Evolutionary conservation across 2,329 filamentous ascomycete species (phyloP).

Genomic region (Zymoseptoria crescenta): DNA sequence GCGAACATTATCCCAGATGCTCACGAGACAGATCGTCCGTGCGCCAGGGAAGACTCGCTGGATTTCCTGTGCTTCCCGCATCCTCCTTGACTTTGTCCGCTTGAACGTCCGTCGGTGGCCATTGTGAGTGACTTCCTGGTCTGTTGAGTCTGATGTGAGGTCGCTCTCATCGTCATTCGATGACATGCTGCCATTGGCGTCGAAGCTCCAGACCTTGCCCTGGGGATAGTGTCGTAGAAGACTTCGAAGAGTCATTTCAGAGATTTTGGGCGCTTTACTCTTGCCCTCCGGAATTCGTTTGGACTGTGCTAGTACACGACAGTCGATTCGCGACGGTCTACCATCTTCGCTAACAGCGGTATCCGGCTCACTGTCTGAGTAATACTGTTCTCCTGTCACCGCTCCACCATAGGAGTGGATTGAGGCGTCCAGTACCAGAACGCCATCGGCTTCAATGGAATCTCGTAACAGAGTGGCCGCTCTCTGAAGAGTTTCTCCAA

Average conservation of each 20-base stretch:
- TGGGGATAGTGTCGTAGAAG: slow-evolving; percentile 17
- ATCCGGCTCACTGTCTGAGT: neutral
- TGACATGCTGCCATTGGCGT: slow-evolving; percentile 8
- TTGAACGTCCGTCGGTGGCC: neutral
- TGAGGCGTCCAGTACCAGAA: slow-evolving; percentile 34
- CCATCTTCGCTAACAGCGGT: neutral
- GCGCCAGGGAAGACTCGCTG: slow-evolving; percentile 36
- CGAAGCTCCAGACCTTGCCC: slow-evolving; percentile 23
- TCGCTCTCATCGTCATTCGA: slow-evolving; percentile 7
- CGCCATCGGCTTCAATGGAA: slow-evolving; percentile 40
- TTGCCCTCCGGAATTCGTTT: neutral
- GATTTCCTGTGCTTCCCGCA: slow-evolving; percentile 10
- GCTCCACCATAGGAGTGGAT: slow-evolving; percentile 14
- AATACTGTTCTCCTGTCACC: neutral
- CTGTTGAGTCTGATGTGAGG: neutral
- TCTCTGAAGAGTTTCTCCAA: slow-evolving; percentile 33
- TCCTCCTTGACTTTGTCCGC: neutral
- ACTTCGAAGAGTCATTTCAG: slow-evolving; percentile 15
- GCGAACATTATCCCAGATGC: slow-evolving; percentile 42
- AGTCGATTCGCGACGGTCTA: neutral
- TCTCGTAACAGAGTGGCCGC: slow-evolving; percentile 42
- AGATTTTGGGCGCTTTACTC: neutral
- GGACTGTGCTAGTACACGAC: slow-evolving; percentile 9
- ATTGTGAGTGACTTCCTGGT: neutral
- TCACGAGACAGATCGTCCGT: slow-evolving; percentile 41